Conservation (phyloP, 2,329 filamentous ascomycete genomes). For the Passalora sequoiae region DNA sequence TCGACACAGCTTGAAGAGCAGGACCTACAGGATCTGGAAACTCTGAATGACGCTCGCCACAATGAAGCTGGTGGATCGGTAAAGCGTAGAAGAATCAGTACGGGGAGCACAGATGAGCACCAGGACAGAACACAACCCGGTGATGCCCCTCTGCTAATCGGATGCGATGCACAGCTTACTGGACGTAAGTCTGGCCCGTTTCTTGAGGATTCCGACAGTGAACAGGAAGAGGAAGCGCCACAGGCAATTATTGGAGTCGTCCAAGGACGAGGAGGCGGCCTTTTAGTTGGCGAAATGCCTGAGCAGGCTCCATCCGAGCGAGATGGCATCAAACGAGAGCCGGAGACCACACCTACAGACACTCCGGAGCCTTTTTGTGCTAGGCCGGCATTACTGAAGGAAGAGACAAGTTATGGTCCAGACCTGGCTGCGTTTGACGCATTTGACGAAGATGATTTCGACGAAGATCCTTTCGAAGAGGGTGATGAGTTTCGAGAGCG, state of each 20-base stretch:
- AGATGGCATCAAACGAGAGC: slow-evolving; percentile 1
- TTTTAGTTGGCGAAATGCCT: slow-evolving; percentile 12
- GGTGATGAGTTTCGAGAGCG: slow-evolving; percentile 49
- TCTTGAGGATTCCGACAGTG: slow-evolving; percentile 63
- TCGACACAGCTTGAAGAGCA: neutral
- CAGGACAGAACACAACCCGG: slow-evolving; percentile 30
- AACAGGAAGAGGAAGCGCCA: slow-evolving; percentile 39
- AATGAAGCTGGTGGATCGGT: slow-evolving; percentile 41
- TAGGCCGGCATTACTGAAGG: slow-evolving; percentile 32
- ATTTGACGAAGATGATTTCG: slow-evolving; percentile 53
- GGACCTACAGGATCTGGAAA: neutral
- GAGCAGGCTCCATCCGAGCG: slow-evolving; percentile 6
- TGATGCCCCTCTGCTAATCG: slow-evolving; percentile 37
- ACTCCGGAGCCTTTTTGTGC: neutral
- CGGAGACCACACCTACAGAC: neutral
- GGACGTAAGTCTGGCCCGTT: slow-evolving; percentile 53
- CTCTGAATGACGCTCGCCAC: slow-evolving; percentile 34
- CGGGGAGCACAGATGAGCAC: neutral
- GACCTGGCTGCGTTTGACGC: slow-evolving; percentile 47
- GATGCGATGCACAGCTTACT: neutral
- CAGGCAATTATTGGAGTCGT: slow-evolving; percentile 22
- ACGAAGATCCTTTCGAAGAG: slow-evolving; percentile 55
- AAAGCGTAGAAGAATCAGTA: slow-evolving; percentile 39
- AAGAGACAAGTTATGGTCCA: slow-evolving; percentile 48
- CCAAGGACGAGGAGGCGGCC: slow-evolving; percentile 6